Evolutionary conservation across 176 grass and related monocot genomes (phyloP), one percentile per base, ranked within the genome.

Genomic region (Hordeum marinum): DNA sequence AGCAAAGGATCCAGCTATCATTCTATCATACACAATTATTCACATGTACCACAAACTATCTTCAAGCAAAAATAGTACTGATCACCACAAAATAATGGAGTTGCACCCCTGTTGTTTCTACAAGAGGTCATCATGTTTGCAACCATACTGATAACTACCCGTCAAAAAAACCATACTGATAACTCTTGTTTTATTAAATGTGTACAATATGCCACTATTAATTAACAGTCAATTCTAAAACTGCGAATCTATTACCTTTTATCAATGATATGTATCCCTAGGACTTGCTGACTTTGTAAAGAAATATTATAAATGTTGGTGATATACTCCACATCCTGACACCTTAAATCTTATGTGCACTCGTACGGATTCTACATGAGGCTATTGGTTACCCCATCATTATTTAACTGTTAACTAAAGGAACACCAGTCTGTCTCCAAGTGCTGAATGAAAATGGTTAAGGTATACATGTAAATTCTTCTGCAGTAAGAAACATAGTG

Each of bases 401-500:
- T 10, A 76, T 61, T 85, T 50, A 50, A 63, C 10, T 34, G 39
- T 17, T 66, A 58, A 78, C 6, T 72, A 61, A n/a, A 71, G 60
- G 43, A 84, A 34, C 13, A 72, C 31, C 11, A 69, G 20, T 36
- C 23, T 68, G 45, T 59, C 66, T 62, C 20, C 40, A 86, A 23
- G 29, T 2, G n/a, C 29, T 48, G 36, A 60, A 59, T 76, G 20
- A 80, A 71, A 79, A 78, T 42, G 36, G 37, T 7, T 31, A 31
- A 50, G 79, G 41, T 17, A 40, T 37, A 27, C 39, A 34, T 27
- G 11, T 75, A 37, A 80, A 58, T 75, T 75, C 68, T 27, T 83
- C 31, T 27, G 83, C 41, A 83, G 23, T 17, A 88, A 88, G 63
- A 37, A 24, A 57, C 23, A 34, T 50, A 5, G 70, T 65, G 29